phyloP scores from a whole-genome alignment of 2,329 filamentous ascomycete species.

The Phoma sp. region DNA sequence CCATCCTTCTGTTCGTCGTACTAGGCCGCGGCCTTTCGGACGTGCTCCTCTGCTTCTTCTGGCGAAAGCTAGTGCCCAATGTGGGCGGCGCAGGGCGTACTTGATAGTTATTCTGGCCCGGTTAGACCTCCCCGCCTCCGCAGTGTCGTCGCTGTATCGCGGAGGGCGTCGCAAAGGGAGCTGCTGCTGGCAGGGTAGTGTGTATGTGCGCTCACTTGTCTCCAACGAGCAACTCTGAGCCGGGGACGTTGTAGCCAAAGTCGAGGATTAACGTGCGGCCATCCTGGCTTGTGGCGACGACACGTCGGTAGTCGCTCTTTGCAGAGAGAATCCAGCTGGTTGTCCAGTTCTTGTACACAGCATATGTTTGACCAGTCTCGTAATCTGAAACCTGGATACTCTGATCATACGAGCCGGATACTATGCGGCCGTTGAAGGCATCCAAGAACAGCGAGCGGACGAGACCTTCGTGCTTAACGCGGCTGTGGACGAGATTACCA shows the following conservation, averaged over 20 bases:
- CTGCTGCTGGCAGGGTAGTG: background rate
- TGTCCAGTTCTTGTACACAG: conserved; percentile 93
- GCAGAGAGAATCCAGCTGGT: conserved; percentile 95
- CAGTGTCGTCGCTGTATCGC: too few species aligned
- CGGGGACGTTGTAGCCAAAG: conserved; percentile 71
- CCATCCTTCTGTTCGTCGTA: too few species aligned
- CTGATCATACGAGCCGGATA: conserved; percentile 93
- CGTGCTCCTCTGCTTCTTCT: too few species aligned
- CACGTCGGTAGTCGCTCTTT: conserved; percentile 92
- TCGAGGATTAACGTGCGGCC: conserved; percentile 92
- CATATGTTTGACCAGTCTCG: conserved; percentile 75
- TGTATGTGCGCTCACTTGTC: conserved; percentile 4
- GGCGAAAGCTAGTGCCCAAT: too few species aligned
- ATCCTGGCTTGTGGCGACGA: conserved; percentile 94
- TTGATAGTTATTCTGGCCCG: too few species aligned
- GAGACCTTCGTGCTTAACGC: conserved; percentile 81
- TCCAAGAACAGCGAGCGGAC: conserved; percentile 93
- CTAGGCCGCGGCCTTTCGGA: too few species aligned
- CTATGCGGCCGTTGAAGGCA: conserved; percentile 79
- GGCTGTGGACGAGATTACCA: conserved; percentile 79
- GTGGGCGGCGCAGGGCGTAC: too few species aligned
- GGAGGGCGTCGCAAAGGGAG: too few species aligned
- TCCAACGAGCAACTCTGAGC: conserved; percentile 56
- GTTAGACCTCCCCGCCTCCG: too few species aligned
- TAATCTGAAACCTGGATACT: conserved; percentile 96